phyloP scores from a whole-genome alignment of 78 protist genomes.

The Isochrysis galbana region DNA sequence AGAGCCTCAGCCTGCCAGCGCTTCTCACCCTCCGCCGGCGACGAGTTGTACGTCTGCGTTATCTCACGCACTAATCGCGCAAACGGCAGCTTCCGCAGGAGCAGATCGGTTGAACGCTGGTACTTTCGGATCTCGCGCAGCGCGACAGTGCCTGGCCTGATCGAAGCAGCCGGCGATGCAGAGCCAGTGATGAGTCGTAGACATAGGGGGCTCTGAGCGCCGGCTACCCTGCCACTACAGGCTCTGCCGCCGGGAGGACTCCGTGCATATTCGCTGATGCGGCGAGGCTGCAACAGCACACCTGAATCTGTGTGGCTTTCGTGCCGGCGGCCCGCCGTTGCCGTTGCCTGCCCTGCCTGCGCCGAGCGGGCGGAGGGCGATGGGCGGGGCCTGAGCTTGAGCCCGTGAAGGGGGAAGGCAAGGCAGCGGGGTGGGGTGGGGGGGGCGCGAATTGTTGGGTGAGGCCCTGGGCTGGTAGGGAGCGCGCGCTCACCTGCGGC shows the following conservation, averaged over 20 bases:
- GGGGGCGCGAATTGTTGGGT: no score
- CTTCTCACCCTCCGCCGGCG: conserved; percentile 60
- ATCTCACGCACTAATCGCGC: conserved; percentile 66
- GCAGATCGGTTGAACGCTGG: conserved; percentile 87
- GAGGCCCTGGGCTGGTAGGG: no score
- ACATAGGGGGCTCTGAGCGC: neutral
- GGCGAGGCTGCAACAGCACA: no score
- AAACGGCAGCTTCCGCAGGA: conserved; percentile 78
- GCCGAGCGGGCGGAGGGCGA: neutral
- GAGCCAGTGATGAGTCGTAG: neutral
- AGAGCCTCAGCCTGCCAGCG: conserved; percentile 90
- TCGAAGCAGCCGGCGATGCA: no score
- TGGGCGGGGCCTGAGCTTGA: no score
- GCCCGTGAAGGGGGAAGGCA: no score
- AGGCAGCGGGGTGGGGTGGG: no score
- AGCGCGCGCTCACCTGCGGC: no score
- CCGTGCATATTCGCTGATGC: no score
- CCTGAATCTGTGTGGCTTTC: neutral
- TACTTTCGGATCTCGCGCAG: conserved; percentile 88
- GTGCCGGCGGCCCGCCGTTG: neutral
- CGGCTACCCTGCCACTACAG: neutral
- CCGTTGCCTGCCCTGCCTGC: neutral
- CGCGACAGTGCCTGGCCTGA: conserved; percentile 76
- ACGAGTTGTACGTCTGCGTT: conserved; percentile 68
- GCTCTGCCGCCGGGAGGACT: neutral